These are phyloP conservation scores for Trichoderma harzianum DNA, from an alignment of 2,329 filamentous ascomycete species.

Conservation along the genomic window DNA sequence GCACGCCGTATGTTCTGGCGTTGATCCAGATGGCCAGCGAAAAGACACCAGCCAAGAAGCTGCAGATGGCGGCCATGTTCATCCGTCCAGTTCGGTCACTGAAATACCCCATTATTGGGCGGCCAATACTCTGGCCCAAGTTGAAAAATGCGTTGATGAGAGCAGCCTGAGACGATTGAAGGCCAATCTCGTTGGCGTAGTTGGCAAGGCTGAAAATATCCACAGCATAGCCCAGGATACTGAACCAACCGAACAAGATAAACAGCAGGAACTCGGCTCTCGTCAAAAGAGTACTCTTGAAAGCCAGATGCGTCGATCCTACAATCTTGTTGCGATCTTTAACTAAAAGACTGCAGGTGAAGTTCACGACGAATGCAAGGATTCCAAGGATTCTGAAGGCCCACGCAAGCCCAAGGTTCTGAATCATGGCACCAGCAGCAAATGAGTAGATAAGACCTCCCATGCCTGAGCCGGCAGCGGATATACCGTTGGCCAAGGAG, in stretches of 20 bases:
- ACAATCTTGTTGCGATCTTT: conserved; percentile 70
- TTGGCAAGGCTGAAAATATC: conserved; percentile 74
- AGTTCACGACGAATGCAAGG: conserved; percentile 61
- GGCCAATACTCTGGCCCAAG: conserved; percentile 61
- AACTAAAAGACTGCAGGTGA: conserved; percentile 59
- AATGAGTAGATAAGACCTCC: conserved; percentile 71
- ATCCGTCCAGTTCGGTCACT: conserved; percentile 68
- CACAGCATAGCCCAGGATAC: conserved; percentile 70
- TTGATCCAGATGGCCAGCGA: conserved; percentile 72
- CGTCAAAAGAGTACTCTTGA: conserved; percentile 61
- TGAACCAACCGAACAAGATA: conserved; percentile 66
- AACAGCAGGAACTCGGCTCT: conserved; percentile 61
- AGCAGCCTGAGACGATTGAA: conserved; percentile 63
- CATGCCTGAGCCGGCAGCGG: conserved; percentile 67
- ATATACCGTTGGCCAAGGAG: conserved; percentile 66
- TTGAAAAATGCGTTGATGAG: conserved; percentile 73
- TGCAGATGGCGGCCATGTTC: conserved; percentile 67
- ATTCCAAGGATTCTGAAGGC: conserved; percentile 64
- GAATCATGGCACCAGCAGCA: conserved; percentile 65
- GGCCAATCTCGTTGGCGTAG: conserved; percentile 66
- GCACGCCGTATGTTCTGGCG: conserved; percentile 57
- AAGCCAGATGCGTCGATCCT: conserved; percentile 63
- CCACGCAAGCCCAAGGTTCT: conserved; percentile 61
- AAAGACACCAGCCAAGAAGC: conserved; percentile 61
- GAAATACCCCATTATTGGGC: conserved; percentile 69